phyloP scores from a whole-genome alignment of 768 basidiomycete genomes.

The Lactarius vividus region DNA sequence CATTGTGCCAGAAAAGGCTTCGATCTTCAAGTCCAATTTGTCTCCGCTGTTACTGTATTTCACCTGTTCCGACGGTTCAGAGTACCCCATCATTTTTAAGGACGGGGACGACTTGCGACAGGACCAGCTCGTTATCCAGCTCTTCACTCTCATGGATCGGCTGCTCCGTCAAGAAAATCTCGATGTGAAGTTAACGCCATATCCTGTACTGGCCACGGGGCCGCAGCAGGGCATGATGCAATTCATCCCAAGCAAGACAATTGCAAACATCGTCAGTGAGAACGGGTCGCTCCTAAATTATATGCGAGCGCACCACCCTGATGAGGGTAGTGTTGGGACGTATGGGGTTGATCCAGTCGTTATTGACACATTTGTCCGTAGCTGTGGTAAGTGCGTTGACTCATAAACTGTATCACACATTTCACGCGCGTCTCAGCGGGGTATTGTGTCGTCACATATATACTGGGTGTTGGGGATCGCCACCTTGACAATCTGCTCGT shows the following conservation, averaged over 20 bases:
- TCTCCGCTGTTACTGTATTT: slow-evolving; percentile 91
- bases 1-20: slow-evolving; percentile 87
- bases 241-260: slow-evolving; percentile 93
- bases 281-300: slow-evolving; percentile 87
- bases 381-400: slow-evolving; percentile 74
- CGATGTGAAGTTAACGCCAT: slow-evolving; percentile 87
- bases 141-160: slow-evolving; percentile 98
- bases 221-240: slow-evolving; percentile 93
- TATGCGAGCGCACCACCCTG: slow-evolving; percentile 79
- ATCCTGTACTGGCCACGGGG: slow-evolving; percentile 91
- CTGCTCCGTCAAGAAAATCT: slow-evolving; percentile 91
- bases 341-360: slow-evolving; percentile 94
- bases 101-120: slow-evolving; percentile 99
- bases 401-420: neutral
- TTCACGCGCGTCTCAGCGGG: slow-evolving; percentile 60
- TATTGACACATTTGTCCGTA: slow-evolving; percentile 93
- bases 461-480: slow-evolving; percentile 95
- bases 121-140: slow-evolving; percentile 95
- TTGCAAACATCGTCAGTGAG: slow-evolving; percentile 93
- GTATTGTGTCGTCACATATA: slow-evolving; percentile 95
- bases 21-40: slow-evolving; percentile 96
- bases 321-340: slow-evolving; percentile 92
- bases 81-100: slow-evolving; percentile 97
- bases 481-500: slow-evolving; percentile 94
- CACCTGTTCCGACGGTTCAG: slow-evolving; percentile 76